phyloP scores from a whole-genome alignment of 2,329 filamentous ascomycete species.

The Lecanicillium sp. region DNA sequence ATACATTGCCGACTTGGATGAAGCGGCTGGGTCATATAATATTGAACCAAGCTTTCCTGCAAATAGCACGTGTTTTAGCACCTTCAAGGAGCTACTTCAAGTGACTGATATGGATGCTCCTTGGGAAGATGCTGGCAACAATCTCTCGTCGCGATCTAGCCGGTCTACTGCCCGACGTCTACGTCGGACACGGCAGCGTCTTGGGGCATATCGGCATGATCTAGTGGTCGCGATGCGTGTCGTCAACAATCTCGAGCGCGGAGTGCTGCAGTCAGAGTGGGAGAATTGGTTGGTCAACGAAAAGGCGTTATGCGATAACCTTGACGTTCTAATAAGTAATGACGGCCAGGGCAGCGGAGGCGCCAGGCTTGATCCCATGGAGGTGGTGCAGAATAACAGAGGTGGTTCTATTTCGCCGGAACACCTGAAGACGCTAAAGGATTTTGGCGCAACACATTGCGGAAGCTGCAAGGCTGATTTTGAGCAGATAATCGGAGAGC shows the following conservation, averaged over 20 bases:
- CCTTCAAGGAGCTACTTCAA: conserved; percentile 52
- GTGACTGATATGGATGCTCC: conserved; percentile 49
- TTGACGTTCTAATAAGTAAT: conserved; percentile 34
- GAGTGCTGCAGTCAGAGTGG: conserved; percentile 82
- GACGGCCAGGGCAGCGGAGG: conserved; percentile 15
- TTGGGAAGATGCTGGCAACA: conserved; percentile 41
- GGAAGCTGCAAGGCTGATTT: conserved; percentile 5
- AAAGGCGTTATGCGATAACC: conserved; percentile 62
- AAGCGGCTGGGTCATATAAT: conserved; percentile 38
- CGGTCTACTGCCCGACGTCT: conserved; percentile 55
- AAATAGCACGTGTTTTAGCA: conserved; percentile 51
- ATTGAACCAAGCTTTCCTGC: conserved; percentile 25
- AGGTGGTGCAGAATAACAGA: conserved; percentile 21
- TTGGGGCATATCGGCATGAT: conserved; percentile 82
- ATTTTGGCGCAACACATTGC: conserved; percentile 5
- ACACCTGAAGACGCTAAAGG: conserved; percentile 4
- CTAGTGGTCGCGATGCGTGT: conserved; percentile 83
- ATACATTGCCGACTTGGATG: conserved; percentile 73
- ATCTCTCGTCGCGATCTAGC: conserved; percentile 38
- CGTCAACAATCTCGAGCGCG: conserved; percentile 80
- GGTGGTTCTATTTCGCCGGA: conserved; percentile 14
- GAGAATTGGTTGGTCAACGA: conserved; percentile 87
- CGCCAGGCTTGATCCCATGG: conserved; percentile 10
- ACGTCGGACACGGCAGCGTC: conserved; percentile 69
- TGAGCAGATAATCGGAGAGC: not conserved